Conservation (phyloP, 2,329 filamentous ascomycete species). For the Claviceps sp. region DNA sequence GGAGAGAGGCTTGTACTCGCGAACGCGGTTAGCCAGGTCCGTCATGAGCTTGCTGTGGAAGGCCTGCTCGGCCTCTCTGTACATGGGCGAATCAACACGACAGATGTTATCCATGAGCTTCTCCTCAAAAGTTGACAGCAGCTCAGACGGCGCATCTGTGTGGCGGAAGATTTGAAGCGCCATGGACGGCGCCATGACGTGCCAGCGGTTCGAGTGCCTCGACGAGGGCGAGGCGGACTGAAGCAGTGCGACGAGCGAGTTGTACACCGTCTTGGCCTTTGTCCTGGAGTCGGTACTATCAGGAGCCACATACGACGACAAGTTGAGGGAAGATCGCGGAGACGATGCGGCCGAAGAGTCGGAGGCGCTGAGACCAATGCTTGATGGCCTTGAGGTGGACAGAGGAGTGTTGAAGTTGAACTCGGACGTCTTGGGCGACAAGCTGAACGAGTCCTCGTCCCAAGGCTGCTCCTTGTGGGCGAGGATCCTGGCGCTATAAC, state of each 20-base stretch:
- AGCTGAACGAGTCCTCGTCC: slow-evolving; percentile 16
- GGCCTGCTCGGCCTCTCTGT: slow-evolving; percentile 33
- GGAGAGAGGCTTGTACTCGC: slow-evolving; percentile 38
- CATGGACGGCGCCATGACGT: slow-evolving; percentile 36
- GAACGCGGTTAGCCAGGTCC: slow-evolving; percentile 35
- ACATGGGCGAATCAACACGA: slow-evolving; percentile 28
- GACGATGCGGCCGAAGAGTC: slow-evolving; percentile 39
- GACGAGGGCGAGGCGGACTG: slow-evolving; percentile 33
- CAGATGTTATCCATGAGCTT: slow-evolving; percentile 32
- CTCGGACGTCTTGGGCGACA: slow-evolving; percentile 17
- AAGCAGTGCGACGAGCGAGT: slow-evolving; percentile 39
- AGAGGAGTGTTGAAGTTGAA: slow-evolving; percentile 35
- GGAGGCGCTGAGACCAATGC: slow-evolving; percentile 35
- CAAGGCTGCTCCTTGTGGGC: slow-evolving; percentile 11
- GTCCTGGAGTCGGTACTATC: slow-evolving; percentile 27
- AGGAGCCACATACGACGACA: slow-evolving; percentile 24
- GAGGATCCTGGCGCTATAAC: slow-evolving; percentile 15
- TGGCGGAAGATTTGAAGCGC: slow-evolving; percentile 47
- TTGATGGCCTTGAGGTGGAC: slow-evolving; percentile 35
- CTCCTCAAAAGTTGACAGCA: slow-evolving; percentile 35
- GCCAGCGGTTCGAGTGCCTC: slow-evolving; percentile 35
- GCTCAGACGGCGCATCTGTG: slow-evolving; percentile 34
- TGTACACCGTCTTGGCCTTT: slow-evolving; percentile 36
- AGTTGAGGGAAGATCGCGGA: slow-evolving; percentile 32
- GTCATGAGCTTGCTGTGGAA: slow-evolving; percentile 36